Evolutionary conservation across 2,329 filamentous ascomycete species (phyloP), one percentile per base, ranked within the genome.

Genomic region (Simplicillium sp.): DNA sequence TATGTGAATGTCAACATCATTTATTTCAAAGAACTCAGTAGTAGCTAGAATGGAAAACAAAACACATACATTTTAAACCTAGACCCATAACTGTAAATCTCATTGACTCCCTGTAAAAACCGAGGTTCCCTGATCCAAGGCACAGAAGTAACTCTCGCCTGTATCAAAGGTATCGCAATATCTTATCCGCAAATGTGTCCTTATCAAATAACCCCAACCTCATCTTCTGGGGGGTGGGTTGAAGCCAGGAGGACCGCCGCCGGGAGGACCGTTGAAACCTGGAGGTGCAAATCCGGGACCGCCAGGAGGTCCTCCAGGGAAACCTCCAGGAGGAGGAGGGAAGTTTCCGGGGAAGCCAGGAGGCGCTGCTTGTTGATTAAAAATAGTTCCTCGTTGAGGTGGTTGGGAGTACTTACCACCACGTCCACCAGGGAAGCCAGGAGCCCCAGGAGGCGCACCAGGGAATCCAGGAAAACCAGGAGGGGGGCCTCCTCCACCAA

Each of bases 401-500:
- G 37, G 28, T 42, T 31, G 31, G 35, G 13, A 37, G 33, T 42
- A 71, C 73, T 58, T 63, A 78, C 74, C 72, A 50, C 70, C 73
- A 53, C 73, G 70, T 51, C 73, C 67, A 42, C 70, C 71, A 50
- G 65, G 65, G 47, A 75, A 74, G 14, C 70, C 65, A 56, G 64
- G 64, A 12, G 64, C 13, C 6, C 37, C 34, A 36, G 63, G 61
- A 50, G 62, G 55, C 36, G 66, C 73, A 60, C 77, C 63, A 36
- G 73, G 70, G 54, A 72, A 66, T 17, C 70, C 62, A 46, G 70
- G 68, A 55, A 77, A 72, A 48, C 71, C 71, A 45, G 70, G 75
- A 50, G 84, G 83, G 38, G 84, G 83, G 43, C 60, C 66, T 31
- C 62, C 84, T 44, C 80, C 83, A 54, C 87, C 90, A 57, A 95